A percentile compares a stretch with the other conserved stretches of the same genome.
These are phyloP conservation scores for Bonia amplexicaulis DNA, from an alignment of 176 grass and related monocot species.

Conservation along the genomic window DNA sequence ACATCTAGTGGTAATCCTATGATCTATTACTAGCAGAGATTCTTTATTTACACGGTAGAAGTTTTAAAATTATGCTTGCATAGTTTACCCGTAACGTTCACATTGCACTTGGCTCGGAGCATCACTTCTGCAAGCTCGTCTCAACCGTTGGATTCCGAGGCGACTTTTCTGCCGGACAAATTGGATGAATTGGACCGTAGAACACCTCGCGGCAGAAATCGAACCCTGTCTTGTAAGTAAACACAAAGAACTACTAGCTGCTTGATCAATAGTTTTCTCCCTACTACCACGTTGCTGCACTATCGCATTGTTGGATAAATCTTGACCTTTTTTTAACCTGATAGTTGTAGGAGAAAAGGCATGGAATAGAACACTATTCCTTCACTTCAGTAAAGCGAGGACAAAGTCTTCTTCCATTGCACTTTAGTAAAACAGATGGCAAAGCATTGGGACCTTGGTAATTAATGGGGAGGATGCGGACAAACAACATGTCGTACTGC, in stretches of 20 bases:
- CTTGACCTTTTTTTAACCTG: not conserved
- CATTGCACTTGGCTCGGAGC: not conserved
- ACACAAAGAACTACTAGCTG: not conserved
- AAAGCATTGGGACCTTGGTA: not conserved
- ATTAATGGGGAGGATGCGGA: not conserved
- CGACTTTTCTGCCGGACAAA: not conserved
- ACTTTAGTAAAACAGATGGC: not conserved
- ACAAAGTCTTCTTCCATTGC: not conserved
- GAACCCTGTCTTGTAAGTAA: not conserved
- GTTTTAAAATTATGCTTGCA: no score
- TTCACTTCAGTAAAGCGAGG: not conserved
- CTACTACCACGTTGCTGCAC: not conserved
- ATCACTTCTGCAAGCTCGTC: not conserved
- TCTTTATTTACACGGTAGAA: no score
- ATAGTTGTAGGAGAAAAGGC: not conserved
- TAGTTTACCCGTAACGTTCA: no score
- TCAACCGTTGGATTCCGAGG: not conserved
- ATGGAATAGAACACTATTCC: not conserved
- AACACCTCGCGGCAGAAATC: not conserved
- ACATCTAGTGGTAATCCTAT: no score
- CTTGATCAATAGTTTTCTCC: not conserved
- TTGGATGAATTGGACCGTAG: not conserved
- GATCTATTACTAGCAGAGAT: no score
- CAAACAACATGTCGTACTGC: conserved; percentile 16
- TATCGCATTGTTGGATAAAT: not conserved